Evolutionary conservation across 495 filamentous ascomycete genomes (phyloP), one percentile per base, ranked within the genome.

Genomic region (Aspergillus taichungensis): DNA sequence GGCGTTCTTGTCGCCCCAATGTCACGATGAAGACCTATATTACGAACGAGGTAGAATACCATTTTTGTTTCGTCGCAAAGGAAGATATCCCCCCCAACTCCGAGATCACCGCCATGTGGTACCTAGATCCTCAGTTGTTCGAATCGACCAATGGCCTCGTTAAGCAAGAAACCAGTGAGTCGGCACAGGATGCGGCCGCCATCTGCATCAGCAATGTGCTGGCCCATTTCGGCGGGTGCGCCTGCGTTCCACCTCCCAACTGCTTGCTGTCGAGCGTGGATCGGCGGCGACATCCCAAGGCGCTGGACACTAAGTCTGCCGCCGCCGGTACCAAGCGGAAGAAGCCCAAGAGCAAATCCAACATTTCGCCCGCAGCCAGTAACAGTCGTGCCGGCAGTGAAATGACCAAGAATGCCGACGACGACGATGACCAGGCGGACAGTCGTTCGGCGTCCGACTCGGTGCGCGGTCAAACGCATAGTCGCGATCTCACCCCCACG

Each of bases 1-100:
- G 92, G 31, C 77, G 91, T 39, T 96, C 92, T 54, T 98, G 92
- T 62, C 78, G 73, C 40, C 85, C 92, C 2, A 98, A 96, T 55
- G 73, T 89, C 14, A 68, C 66, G 6, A 73, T 98, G 62, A 88
- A 87, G 46, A 90, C 88, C 0, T 83, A 84, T 50, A 76, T 96
- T 34, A 84, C 83, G 3, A 80, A 83, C 35, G 74, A 75, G 10
- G 74, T 76, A 0, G 81, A 88, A 55, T 94, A 87, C 65, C 84
- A 87, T 56, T 92, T 95, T 63, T 95, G 90, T 73, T 79, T 94
- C 46, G 75, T 94, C 43, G 87, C 87, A 46, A 84, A 84, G 52
- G 71, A 81, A 39, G 74, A 81, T 34, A 84, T 95, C 51, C 60
- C 77, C 24, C 59, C 79, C 13, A 73, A 72, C 37, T 69, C 74